Percentiles rank a stretch among this genome's conserved stretches.
Conservation (phyloP, 306 rosid genomes). For the Pterocarpus macrocarpus region DNA sequence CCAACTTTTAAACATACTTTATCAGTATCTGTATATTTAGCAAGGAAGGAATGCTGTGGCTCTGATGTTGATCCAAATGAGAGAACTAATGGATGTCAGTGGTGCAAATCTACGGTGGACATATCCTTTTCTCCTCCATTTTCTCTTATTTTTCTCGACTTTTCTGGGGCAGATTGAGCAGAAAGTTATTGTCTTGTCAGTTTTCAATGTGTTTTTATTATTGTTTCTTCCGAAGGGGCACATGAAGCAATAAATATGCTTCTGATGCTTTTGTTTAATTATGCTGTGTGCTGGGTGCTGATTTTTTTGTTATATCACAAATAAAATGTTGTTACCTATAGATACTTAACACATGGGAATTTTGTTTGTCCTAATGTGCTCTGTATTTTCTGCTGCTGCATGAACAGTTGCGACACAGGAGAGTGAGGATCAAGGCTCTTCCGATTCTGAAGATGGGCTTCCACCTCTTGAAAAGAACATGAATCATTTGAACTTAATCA, state of each 20-base stretch:
- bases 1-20: constrained; percentile 3
- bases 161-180: background rate
- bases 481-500: constrained; percentile 73
- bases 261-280: background rate
- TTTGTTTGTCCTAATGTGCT: constrained; percentile 1
- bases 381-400: constrained; percentile 42
- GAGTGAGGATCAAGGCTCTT: constrained; percentile 55
- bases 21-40: constrained; percentile 3
- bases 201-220: background rate
- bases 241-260: constrained; percentile 19
- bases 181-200: background rate
- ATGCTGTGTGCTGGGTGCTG: background rate
- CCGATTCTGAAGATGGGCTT: constrained; percentile 78
- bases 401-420: constrained; percentile 47
- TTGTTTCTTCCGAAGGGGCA: constrained; percentile 7
- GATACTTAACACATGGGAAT: background rate
- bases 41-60: constrained; percentile 1
- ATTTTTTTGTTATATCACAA: background rate
- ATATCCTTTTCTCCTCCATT: background rate
- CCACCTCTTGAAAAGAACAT: constrained; percentile 91
- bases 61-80: constrained; percentile 16
- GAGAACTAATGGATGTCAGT: constrained; percentile 10
- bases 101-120: background rate
- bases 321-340: background rate
- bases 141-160: background rate